Percentiles rank a stretch among this genome's conserved stretches.
These are phyloP conservation scores for Beta vulgaris DNA, from an alignment of 148 eudicot species.

Conservation along the genomic window DNA sequence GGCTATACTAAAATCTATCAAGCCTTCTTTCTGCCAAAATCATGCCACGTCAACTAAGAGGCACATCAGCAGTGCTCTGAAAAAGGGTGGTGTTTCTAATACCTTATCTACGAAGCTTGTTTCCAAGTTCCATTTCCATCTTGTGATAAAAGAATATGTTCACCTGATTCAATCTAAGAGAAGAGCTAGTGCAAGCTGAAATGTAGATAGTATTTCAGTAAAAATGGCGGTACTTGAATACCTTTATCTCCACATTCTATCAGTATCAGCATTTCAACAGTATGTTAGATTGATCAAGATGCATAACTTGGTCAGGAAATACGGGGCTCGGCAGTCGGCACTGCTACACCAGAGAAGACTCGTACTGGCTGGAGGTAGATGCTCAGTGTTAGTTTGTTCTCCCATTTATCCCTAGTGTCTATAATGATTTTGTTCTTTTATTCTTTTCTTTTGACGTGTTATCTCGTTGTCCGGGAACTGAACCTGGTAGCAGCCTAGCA, in stretches of 20 bases:
- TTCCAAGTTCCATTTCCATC: slow-evolving; percentile 61
- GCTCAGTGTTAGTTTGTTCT: background rate
- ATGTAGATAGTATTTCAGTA: background rate
- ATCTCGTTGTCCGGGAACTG: background rate
- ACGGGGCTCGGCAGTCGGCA: background rate
- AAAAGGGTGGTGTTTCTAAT: slow-evolving; percentile 51
- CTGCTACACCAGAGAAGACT: background rate
- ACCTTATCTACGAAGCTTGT: slow-evolving; percentile 42
- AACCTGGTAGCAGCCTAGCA: background rate
- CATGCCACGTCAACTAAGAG: slow-evolving; percentile 42
- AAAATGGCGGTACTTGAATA: background rate
- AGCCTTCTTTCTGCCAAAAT: slow-evolving; percentile 46
- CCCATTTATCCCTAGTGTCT: background rate
- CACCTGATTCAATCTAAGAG: slow-evolving; percentile 51
- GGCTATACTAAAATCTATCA: slow-evolving; percentile 50
- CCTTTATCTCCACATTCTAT: background rate
- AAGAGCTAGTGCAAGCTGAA: slow-evolving; percentile 33
- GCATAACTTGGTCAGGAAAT: background rate
- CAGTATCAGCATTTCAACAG: background rate
- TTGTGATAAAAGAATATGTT: slow-evolving; percentile 51
- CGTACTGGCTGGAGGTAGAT: background rate
- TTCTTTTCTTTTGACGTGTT: background rate
- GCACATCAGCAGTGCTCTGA: slow-evolving; percentile 37
- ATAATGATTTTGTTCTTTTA: background rate
- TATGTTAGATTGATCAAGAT: background rate